Percentiles rank a stretch among this genome's conserved stretches.
These are phyloP conservation scores for Hymenoscyphus albidus DNA, from an alignment of 2,329 filamentous ascomycete genomes.

Conservation along the genomic window DNA sequence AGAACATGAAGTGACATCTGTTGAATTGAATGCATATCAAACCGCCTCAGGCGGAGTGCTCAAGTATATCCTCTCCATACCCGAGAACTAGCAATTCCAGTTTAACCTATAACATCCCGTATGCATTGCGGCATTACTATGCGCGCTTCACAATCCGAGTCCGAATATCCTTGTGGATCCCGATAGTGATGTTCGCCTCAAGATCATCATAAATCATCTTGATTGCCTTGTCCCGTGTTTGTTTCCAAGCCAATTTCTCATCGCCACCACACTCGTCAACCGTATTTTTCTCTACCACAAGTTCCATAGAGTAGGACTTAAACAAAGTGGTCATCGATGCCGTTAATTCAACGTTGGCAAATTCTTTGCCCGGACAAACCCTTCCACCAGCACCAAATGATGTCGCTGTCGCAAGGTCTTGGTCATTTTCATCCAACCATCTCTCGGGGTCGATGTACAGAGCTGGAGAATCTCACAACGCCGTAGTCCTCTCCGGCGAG, in stretches of 20 bases:
- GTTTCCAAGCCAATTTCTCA: conserved; percentile 8
- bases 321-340: conserved; percentile 7
- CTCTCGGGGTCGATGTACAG: conserved; percentile 3
- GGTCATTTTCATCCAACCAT: conserved; percentile 3
- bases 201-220: conserved; percentile 10
- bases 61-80: background rate
- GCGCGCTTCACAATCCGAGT: conserved; percentile 5
- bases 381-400: conserved; percentile 8
- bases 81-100: background rate
- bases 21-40: background rate
- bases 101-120: background rate
- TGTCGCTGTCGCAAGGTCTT: background rate
- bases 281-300: conserved; percentile 5
- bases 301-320: conserved; percentile 9
- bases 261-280: conserved; percentile 5
- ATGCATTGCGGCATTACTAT: background rate
- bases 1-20: background rate
- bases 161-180: conserved; percentile 8
- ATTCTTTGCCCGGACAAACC: conserved; percentile 5
- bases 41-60: background rate
- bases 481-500: background rate
- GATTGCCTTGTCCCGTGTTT: conserved; percentile 7
- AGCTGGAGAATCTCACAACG: conserved; percentile 6
- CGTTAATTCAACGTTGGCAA: conserved; percentile 5
- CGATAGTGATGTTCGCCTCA: conserved; percentile 7